Evolutionary conservation across 73 alveolate genomes (phyloP).

Genomic region (Paraurostyla sp.): DNA sequence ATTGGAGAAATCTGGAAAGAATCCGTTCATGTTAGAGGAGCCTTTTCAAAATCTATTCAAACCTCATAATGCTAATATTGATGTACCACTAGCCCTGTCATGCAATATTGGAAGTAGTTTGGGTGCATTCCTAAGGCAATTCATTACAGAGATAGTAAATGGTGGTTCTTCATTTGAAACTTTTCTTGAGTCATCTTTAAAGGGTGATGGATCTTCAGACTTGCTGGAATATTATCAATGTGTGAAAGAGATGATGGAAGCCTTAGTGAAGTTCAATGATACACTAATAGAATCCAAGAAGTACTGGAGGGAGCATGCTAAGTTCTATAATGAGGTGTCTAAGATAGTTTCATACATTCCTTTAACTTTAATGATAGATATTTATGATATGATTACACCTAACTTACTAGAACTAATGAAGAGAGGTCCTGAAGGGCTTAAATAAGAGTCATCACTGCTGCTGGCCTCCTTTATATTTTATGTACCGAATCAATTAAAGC

Average conservation of each 20-base stretch:
- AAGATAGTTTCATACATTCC: slow-evolving; percentile 14
- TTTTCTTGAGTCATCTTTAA: not conserved
- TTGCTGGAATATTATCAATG: not conserved
- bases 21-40: slow-evolving; percentile 6
- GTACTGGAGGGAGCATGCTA: slow-evolving; percentile 44
- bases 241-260: slow-evolving; percentile 18
- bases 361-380: not conserved
- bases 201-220: slow-evolving; percentile 8
- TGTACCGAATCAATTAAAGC: not conserved
- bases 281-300: not conserved
- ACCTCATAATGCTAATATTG: not conserved
- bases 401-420: not conserved
- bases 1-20: slow-evolving; percentile 25
- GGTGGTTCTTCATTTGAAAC: not conserved
- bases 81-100: not conserved
- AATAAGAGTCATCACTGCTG: not conserved
- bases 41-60: not conserved
- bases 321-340: not conserved
- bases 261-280: not conserved
- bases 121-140: slow-evolving; percentile 6
- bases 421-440: not conserved
- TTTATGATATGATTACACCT: not conserved
- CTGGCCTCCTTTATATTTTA: not conserved
- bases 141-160: not conserved
- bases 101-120: not conserved